Percentiles rank a stretch among this genome's conserved stretches.
Evolutionary conservation across 257 asterid genomes (phyloP).

Genomic region (Fraxinus anomala): DNA sequence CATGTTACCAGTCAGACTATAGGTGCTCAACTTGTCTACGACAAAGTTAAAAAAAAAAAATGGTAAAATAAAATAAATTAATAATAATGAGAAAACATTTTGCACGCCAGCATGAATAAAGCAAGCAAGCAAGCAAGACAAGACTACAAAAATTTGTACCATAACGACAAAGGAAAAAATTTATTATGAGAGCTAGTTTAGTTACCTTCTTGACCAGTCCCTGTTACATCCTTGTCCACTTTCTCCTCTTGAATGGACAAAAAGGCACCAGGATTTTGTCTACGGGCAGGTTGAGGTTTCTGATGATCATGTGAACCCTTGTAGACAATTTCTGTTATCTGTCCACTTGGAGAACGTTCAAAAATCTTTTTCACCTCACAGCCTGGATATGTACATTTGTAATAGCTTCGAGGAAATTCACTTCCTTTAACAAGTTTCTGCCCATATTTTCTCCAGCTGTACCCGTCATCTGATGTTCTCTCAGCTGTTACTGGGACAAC

Average conservation of each 20-base stretch:
- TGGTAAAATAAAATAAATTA: background rate
- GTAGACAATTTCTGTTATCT: slow-evolving; percentile 84
- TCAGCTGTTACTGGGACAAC: slow-evolving; percentile 52
- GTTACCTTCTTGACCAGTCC: slow-evolving; percentile 75
- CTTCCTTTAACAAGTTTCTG: slow-evolving; percentile 98
- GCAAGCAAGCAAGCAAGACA: background rate
- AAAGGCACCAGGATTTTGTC: slow-evolving; percentile 77
- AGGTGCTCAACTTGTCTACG: slow-evolving; percentile 60
- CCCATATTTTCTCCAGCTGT: slow-evolving; percentile 97
- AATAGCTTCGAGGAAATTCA: slow-evolving; percentile 96
- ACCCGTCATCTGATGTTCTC: slow-evolving; percentile 87
- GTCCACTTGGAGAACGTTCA: slow-evolving; percentile 94
- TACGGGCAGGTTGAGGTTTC: slow-evolving; percentile 84
- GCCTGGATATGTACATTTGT: slow-evolving; percentile 90
- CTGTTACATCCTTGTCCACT: slow-evolving; percentile 49
- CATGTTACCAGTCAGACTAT: slow-evolving; percentile 21
- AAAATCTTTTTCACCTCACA: slow-evolving; percentile 96
- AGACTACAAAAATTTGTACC: slow-evolving; percentile 17
- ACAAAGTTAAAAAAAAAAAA: slow-evolving; percentile 12
- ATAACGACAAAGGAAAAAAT: background rate
- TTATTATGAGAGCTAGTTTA: slow-evolving; percentile 20
- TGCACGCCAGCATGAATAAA: background rate
- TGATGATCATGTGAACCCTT: slow-evolving; percentile 98
- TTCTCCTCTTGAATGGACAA: slow-evolving; percentile 75
- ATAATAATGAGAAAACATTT: background rate